Evolutionary conservation across 139 green algal species (phyloP).

Genomic region (Edaphochlamys debaryana): DNA sequence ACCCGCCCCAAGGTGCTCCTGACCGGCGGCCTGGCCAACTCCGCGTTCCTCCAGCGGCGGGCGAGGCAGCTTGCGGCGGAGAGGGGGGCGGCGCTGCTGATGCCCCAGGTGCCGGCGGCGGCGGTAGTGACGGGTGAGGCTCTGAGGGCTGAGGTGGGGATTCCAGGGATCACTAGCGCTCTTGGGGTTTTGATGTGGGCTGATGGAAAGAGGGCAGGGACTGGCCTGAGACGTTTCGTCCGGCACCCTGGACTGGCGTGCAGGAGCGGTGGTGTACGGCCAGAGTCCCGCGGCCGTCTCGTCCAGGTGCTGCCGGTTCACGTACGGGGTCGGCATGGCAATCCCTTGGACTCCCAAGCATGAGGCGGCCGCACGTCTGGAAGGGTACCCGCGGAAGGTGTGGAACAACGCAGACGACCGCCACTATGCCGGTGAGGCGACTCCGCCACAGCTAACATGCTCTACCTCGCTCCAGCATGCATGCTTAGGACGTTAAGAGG

Average conservation of each 20-base stretch:
- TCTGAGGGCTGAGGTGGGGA: too few relatives aligned
- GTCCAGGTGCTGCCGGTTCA: neutral
- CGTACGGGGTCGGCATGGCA: neutral
- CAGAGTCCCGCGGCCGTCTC: neutral
- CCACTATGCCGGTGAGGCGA: neutral
- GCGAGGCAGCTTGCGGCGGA: slow-evolving; percentile 5
- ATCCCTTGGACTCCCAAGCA: slow-evolving; percentile 1
- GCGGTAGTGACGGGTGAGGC: slow-evolving; percentile 18
- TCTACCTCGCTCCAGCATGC: too few relatives aligned
- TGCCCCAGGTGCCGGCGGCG: neutral
- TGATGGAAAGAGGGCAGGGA: neutral
- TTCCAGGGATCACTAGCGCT: too few relatives aligned
- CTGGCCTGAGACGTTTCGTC: neutral
- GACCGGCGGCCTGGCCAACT: slow-evolving; percentile 11
- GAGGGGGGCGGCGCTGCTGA: neutral
- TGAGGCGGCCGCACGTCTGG: neutral
- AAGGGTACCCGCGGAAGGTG: neutral
- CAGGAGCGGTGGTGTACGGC: slow-evolving; percentile 4
- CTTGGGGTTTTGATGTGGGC: too few relatives aligned
- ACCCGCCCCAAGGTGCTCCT: neutral
- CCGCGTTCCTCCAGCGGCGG: neutral
- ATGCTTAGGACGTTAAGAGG: neutral
- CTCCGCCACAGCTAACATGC: too few relatives aligned
- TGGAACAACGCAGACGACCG: slow-evolving; percentile 3
- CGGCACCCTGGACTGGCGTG: neutral